phyloP scores from a whole-genome alignment of 306 rosid genomes.

The Sicyos edulis region DNA sequence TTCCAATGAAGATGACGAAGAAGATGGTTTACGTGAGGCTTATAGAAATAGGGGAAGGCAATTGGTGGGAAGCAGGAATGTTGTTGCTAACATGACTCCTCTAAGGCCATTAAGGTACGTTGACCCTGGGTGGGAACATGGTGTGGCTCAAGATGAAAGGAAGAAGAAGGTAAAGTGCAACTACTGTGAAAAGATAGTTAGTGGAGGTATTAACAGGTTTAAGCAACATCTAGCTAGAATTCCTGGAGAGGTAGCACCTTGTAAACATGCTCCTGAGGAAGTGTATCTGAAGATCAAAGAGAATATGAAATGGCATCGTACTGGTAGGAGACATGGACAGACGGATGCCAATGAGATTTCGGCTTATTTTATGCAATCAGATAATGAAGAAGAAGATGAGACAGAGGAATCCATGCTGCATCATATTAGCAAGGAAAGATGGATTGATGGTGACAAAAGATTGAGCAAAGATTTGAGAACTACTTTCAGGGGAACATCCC shows the following conservation, averaged over 20 bases:
- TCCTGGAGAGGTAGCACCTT: constrained; percentile 98
- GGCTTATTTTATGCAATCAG: constrained; percentile 56
- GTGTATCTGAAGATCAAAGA: constrained; percentile 82
- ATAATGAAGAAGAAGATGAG: constrained; percentile 66
- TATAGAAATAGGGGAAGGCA: constrained; percentile 81
- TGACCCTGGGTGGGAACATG: constrained; percentile 99
- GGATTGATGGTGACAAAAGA: constrained; percentile 54
- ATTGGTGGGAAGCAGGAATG: constrained; percentile 51
- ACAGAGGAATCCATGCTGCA: constrained; percentile 41
- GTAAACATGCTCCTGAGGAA: constrained; percentile 88
- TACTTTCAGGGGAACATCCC: constrained; percentile 49
- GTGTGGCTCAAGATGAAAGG: constrained; percentile 93
- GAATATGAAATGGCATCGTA: constrained; percentile 99
- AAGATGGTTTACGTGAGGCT: constrained; percentile 51
- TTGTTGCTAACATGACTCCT: constrained; percentile 52
- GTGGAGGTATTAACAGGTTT: constrained; percentile 95
- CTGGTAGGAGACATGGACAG: constrained; percentile 75
- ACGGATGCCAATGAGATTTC: constrained; percentile 57
- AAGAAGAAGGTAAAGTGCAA: constrained; percentile 94
- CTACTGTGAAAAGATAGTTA: constrained; percentile 84
- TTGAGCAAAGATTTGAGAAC: constrained; percentile 49
- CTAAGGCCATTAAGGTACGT: constrained; percentile 81
- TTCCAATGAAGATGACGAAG: constrained; percentile 60
- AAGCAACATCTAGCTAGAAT: constrained; percentile 95
- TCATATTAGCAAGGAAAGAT: constrained; percentile 54